Evolutionary conservation across 352 stramenopile genomes (phyloP).

Genomic region (Pythium coloratum): DNA sequence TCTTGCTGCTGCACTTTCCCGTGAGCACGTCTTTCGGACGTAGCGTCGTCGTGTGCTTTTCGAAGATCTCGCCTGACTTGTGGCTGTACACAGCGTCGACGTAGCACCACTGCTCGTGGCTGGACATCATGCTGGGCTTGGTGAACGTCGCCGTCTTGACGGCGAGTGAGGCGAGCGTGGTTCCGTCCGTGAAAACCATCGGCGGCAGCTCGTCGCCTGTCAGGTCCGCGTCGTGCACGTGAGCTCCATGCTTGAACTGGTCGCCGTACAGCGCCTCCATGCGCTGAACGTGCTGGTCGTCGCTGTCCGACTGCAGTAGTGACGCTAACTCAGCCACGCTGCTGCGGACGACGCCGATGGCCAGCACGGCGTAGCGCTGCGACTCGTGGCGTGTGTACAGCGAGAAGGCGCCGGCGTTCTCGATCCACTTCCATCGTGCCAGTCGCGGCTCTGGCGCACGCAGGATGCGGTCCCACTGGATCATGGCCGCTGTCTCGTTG

Average conservation of each 20-base stretch:
- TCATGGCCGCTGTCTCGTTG: conserved; percentile 23
- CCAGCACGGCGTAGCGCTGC: conserved; percentile 24
- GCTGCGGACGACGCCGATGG: conserved; percentile 13
- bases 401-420: conserved; percentile 16
- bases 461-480: conserved; percentile 29
- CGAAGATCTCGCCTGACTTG: conserved; percentile 15
- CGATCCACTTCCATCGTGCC: conserved; percentile 23
- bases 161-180: conserved; percentile 15
- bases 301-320: conserved; percentile 9
- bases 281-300: conserved; percentile 21
- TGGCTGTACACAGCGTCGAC: conserved; percentile 22
- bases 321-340: conserved; percentile 14
- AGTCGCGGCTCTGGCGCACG: conserved; percentile 8
- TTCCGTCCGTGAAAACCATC: not conserved
- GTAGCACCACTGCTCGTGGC: conserved; percentile 32
- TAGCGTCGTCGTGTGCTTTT: conserved; percentile 30
- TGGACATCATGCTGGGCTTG: conserved; percentile 18
- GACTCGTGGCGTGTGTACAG: conserved; percentile 26
- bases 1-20: conserved; percentile 16
- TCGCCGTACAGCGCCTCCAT: conserved; percentile 26
- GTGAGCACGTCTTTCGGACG: conserved; percentile 16
- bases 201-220: conserved; percentile 3
- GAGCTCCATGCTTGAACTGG: conserved; percentile 24
- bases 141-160: conserved; percentile 30
- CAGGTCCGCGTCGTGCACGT: conserved; percentile 21